Base-by-base conservation (phyloP, 2,329 filamentous ascomycete species). In the Tolypocladium album region DNA sequence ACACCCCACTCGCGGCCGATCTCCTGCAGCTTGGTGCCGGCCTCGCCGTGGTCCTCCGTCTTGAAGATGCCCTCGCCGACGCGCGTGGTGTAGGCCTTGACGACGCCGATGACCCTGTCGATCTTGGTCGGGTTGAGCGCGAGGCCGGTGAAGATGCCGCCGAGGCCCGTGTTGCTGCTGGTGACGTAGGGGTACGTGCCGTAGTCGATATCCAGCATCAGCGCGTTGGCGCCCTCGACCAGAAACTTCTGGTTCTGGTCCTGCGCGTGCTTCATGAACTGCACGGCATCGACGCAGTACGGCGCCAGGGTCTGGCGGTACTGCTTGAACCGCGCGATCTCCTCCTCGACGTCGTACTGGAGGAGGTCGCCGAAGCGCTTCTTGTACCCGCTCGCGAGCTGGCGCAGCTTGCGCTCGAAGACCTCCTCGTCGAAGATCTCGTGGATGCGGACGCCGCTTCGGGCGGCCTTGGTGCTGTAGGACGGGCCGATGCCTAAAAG, bases 361-460 rank as follows among this genome's bases (percentile, higher is more conserved):
- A 88, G 73, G 34, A 89, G 73, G 64, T 88, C 82, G 9, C 88
- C 88, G 66, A 85, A 91, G 58, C 87, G 78, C 75, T 87, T 86
- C 78, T 78, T 58, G 89, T 76, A 65, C 81, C 81, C 84, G 7
- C 73, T 66, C 11, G 82, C 86, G 56, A 92, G 74, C 31, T 77
- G 74, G 47, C 86, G 79, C 52, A 92, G 74, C 72, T 88, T 88
- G 47, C 73, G 69, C 74, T 90, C 88, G 65, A 92, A 90, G 9
- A 79, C 70, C 47, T 81, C 76, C 69, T 84, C 79, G 69, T 88
- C 77, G 70, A 90, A 90, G 63, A 91, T 78, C 60, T 91, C 87
- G 62, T 81, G 78, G 55, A 92, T 73, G 59, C 84, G 79, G 61
- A 92, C 79, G 56, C 88, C 88, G 65, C 78, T 88, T 66, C 89